Evolutionary conservation across 192 early-diverging fungal genomes (phyloP), one percentile per base, ranked within the genome.

Genomic region (Coemansia sp.): DNA sequence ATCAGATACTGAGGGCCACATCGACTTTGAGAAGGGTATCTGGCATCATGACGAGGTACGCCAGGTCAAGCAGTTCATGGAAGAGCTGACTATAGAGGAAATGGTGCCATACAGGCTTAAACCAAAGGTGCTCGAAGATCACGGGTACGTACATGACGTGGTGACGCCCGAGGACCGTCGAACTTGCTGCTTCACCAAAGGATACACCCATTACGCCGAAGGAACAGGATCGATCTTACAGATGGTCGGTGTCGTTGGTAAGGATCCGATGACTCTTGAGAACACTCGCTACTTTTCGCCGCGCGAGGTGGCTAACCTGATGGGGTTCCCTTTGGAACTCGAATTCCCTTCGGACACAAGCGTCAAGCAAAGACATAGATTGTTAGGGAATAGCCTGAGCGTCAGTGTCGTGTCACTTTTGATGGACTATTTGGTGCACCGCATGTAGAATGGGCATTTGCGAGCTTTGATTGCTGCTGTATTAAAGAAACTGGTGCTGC

Each of bases 321-420:
- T 93, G 91, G 90, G 92, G n/a, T 94, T 94, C 61, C 91, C 92
- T 8, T 64, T 73, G 6, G 71, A 77, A 10, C 91, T 98, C 49
- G 69, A 72, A n/a, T 95, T 97, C 46, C 95, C 95, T 0, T 69
- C 59, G 4, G 66, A 62, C 5, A 88, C 89, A 15, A 89, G 85
- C 2, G 60, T 86, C 16, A 89, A 87, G 63, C 97, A 98, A 71
- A 73, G 84, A 51, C 97, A 94, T 67, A 78, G 89, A n/a, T 84
- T 95, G 36, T 75, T 98, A 12, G 97, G 97, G 2, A 98, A 98
- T 69, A 93, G 91, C 36, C 85, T 98, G 20, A 98, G 92, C 64
- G 91, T 93, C 48, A 87, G 81, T 51, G 89, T 97, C 1, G 93
- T 97, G 0, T 81, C 89, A 0, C 83, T 88, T 60, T 70, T 98